Evolutionary conservation across 108 stramenopile species (phyloP).

Genomic region (Asterionellopsis glacialis): DNA sequence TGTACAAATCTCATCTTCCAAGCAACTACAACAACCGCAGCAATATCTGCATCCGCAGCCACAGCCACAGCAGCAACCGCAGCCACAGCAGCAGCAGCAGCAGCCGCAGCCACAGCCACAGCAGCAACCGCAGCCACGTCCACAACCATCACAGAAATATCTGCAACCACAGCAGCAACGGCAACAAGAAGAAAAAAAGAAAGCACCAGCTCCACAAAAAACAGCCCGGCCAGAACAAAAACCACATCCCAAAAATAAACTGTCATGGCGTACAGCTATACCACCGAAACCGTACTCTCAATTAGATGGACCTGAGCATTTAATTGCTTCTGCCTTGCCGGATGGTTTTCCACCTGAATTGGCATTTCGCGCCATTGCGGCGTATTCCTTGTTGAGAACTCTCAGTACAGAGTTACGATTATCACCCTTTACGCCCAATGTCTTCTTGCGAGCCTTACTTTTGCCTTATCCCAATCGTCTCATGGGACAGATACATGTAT

Average conservation of each 20-base stretch:
- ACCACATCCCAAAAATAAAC: too few species aligned
- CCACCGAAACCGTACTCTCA: neutral
- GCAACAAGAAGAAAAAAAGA: too few species aligned
- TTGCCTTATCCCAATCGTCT: constrained; percentile 61
- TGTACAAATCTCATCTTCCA: too few species aligned
- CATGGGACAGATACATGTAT: constrained; percentile 71
- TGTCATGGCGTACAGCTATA: too few species aligned
- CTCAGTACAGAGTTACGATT: constrained; percentile 57
- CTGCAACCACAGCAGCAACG: too few species aligned
- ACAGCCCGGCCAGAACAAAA: too few species aligned
- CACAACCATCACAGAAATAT: too few species aligned
- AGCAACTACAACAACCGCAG: neutral
- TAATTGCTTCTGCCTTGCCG: constrained; percentile 8
- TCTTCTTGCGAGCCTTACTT: constrained; percentile 57
- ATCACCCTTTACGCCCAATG: constrained; percentile 72
- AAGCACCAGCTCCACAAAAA: too few species aligned
- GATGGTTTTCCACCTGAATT: constrained; percentile 37
- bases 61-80: neutral
- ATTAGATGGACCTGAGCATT: neutral
- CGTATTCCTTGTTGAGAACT: constrained; percentile 74
- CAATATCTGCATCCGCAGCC: too few species aligned
- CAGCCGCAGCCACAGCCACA: too few species aligned
- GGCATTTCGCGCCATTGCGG: constrained; percentile 56
- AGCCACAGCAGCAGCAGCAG: neutral
- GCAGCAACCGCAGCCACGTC: too few species aligned